These are phyloP conservation scores for Helicostylum pulchrum DNA, from an alignment of 192 early-diverging fungal species.

Conservation along the genomic window DNA sequence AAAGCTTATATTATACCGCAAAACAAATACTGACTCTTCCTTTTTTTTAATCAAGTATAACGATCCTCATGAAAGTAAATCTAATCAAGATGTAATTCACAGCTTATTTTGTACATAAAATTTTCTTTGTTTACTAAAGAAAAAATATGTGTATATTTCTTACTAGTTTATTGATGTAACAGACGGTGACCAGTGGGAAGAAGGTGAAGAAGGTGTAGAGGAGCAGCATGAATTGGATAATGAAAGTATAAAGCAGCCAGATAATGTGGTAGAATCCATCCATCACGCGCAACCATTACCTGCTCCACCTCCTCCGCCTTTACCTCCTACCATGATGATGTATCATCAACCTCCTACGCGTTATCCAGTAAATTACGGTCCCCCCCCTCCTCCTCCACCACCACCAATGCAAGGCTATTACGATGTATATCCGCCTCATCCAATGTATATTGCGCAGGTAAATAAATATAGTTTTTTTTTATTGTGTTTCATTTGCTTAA, in stretches of 20 bases:
- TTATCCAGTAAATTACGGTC: slow-evolving; percentile 6
- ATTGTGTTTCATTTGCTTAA: no score
- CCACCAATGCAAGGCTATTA: background rate
- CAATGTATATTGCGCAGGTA: slow-evolving; percentile 38
- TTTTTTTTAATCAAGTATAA: slow-evolving; percentile 25
- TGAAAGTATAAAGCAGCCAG: slow-evolving; percentile 3
- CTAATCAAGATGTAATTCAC: slow-evolving; percentile 35
- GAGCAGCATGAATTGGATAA: slow-evolving; percentile 1
- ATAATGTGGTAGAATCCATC: background rate
- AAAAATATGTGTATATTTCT: background rate
- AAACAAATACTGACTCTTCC: background rate
- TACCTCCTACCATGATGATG: slow-evolving; percentile 1
- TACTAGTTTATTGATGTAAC: slow-evolving; percentile 27
- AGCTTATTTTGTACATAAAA: background rate
- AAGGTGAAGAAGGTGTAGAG: slow-evolving; percentile 9
- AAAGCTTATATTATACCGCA: slow-evolving; percentile 31
- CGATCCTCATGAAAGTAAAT: slow-evolving; percentile 39
- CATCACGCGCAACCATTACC: background rate
- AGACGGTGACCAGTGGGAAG: slow-evolving; percentile 20
- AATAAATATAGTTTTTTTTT: background rate
- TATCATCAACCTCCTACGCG: slow-evolving; percentile 3
- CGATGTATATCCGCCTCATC: slow-evolving; percentile 1
- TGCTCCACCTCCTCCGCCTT: background rate
- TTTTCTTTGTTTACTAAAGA: background rate
- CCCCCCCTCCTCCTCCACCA: background rate